phyloP scores from a whole-genome alignment of 176 grass and related monocot genomes.

The Avena insularis region DNA sequence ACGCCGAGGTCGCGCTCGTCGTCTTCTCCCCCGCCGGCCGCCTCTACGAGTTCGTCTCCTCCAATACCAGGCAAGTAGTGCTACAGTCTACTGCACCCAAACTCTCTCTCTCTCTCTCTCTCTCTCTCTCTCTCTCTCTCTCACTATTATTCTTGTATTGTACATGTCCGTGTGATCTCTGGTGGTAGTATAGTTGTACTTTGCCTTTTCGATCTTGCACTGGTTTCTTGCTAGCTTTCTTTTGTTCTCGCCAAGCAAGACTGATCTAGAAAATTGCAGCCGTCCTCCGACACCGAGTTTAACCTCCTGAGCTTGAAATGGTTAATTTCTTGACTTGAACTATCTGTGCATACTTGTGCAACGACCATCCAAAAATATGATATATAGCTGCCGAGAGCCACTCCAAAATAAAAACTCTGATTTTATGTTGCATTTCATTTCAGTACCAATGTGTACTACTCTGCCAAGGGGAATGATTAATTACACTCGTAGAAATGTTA shows the following conservation, averaged over 20 bases:
- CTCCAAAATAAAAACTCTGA: neutral
- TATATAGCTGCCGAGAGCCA: conserved; percentile 14
- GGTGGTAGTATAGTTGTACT: neutral
- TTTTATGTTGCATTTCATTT: conserved; percentile 20
- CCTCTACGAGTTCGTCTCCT: conserved; percentile 47
- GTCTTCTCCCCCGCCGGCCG: conserved; percentile 49
- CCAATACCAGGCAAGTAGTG: neutral
- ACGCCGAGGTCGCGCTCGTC: conserved; percentile 40
- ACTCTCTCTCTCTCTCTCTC: neutral
- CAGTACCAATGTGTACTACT: neutral
- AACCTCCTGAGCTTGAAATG: neutral
- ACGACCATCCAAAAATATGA: neutral
- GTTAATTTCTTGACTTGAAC: neutral
- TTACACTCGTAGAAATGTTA: neutral
- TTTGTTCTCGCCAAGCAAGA: neutral
- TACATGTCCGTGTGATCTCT: neutral
- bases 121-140: neutral
- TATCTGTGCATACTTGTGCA: neutral
- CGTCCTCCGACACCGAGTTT: neutral
- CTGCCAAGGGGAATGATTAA: neutral
- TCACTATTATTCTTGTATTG: neutral
- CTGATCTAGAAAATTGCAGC: neutral
- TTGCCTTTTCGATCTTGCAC: conserved; percentile 9
- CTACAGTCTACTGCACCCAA: neutral
- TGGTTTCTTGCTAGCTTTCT: neutral